Conservation (phyloP, 2,329 filamentous ascomycete genomes). For the Cercospora beticola region DNA sequence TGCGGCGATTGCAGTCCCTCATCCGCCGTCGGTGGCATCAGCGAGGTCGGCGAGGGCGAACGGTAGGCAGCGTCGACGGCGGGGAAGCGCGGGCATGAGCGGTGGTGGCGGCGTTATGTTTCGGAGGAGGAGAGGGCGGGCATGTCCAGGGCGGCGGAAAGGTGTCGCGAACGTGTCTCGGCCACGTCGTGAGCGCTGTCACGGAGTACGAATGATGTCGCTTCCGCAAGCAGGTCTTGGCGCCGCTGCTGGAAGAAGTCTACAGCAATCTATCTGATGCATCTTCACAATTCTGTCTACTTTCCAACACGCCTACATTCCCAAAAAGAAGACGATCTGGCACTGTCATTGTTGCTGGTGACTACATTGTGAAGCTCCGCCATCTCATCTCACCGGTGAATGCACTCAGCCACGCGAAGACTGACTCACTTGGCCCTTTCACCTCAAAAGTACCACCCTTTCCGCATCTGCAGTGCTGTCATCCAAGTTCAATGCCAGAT, state of each 20-base stretch:
- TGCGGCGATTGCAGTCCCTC: constrained; percentile 66
- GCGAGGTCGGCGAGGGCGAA: constrained; percentile 20
- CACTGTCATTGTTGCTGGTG: background rate
- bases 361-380: background rate
- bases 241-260: background rate
- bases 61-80: background rate
- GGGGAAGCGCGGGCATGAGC: background rate
- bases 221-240: background rate
- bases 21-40: constrained; percentile 68
- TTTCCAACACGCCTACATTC: background rate
- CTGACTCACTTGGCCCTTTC: constrained; percentile 24
- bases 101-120: background rate
- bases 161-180: background rate
- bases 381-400: constrained; percentile 23
- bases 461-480: background rate
- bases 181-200: background rate
- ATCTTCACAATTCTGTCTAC: background rate
- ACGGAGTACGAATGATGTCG: background rate
- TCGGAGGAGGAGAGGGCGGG: background rate
- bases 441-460: constrained; percentile 8
- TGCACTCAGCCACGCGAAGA: constrained; percentile 21
- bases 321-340: background rate
- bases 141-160: background rate
- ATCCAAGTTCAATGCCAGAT: constrained; percentile 23
- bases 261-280: background rate